phyloP scores from a whole-genome alignment of 768 basidiomycete genomes.

The Butyriboletus loyo region DNA sequence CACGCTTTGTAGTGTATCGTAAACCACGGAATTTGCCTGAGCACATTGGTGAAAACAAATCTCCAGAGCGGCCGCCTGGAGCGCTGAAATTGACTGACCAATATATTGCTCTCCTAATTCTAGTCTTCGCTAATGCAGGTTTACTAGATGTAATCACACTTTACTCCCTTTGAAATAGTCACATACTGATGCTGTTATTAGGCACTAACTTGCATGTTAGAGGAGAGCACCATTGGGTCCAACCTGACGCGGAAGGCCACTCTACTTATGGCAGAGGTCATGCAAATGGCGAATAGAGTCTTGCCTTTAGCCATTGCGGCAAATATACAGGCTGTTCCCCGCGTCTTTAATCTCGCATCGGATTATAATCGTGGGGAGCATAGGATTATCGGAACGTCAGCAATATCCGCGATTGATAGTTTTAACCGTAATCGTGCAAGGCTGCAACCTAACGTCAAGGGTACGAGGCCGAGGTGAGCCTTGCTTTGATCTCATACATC shows the following conservation, averaged over 20 bases:
- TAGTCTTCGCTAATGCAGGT: conserved; percentile 84
- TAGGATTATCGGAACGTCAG: conserved; percentile 78
- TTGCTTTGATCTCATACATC: background rate
- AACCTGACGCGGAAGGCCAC: conserved; percentile 87
- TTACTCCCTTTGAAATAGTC: background rate
- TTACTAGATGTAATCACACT: conserved; percentile 69
- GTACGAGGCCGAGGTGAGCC: conserved; percentile 61
- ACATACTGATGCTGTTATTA: conserved; percentile 29
- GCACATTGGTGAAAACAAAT: conserved; percentile 33
- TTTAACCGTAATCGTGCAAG: conserved; percentile 86
- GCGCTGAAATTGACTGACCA: conserved; percentile 87
- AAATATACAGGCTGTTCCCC: conserved; percentile 81
- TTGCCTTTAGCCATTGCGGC: conserved; percentile 81
- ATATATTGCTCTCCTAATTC: conserved; percentile 80
- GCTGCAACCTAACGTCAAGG: conserved; percentile 57
- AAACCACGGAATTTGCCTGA: conserved; percentile 42
- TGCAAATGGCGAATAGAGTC: conserved; percentile 85
- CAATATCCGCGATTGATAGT: conserved; percentile 86
- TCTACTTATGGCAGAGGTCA: conserved; percentile 83
- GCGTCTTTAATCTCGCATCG: conserved; percentile 80
- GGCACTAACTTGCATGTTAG: conserved; percentile 84
- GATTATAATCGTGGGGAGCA: conserved; percentile 76
- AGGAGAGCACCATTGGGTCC: conserved; percentile 71
- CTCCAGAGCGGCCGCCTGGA: conserved; percentile 47
- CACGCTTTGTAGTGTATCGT: conserved; percentile 56